phyloP scores from a whole-genome alignment of 148 eudicot species.

The Nyssa sinensis region DNA sequence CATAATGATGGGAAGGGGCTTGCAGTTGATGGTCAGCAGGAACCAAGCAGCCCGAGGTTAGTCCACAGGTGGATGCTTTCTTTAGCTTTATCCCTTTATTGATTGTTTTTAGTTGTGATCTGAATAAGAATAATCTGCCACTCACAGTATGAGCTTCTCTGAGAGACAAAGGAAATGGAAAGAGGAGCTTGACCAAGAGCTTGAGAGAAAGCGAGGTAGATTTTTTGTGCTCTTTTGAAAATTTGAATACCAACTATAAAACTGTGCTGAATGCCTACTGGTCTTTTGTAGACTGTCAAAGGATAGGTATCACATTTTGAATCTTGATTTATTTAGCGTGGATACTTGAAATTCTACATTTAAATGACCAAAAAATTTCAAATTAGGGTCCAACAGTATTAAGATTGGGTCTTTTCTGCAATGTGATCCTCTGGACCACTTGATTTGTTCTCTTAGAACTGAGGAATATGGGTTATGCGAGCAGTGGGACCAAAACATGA shows the following conservation, averaged over 20 bases:
- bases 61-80: not conserved
- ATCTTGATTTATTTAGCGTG: not conserved
- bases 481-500: not conserved
- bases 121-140: slow-evolving; percentile 3
- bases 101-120: not conserved
- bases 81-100: not conserved
- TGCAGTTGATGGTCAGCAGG: slow-evolving; percentile 25
- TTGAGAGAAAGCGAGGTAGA: slow-evolving; percentile 45
- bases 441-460: not conserved
- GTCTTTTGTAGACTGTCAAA: too few relatives aligned
- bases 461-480: not conserved
- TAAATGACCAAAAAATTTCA: not conserved
- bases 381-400: not conserved
- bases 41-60: slow-evolving; percentile 43
- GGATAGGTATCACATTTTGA: not conserved
- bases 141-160: slow-evolving; percentile 25
- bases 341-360: not conserved
- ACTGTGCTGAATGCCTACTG: not conserved
- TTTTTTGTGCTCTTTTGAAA: not conserved
- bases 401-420: not conserved
- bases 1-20: slow-evolving; percentile 25
- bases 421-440: not conserved
- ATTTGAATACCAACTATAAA: not conserved
- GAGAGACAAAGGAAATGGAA: slow-evolving; percentile 50
- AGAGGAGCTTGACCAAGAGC: slow-evolving; percentile 56